Percentiles rank a stretch among this genome's conserved stretches.
phyloP scores from a whole-genome alignment of 2,329 filamentous ascomycete genomes.

The Exophiala sp. region DNA sequence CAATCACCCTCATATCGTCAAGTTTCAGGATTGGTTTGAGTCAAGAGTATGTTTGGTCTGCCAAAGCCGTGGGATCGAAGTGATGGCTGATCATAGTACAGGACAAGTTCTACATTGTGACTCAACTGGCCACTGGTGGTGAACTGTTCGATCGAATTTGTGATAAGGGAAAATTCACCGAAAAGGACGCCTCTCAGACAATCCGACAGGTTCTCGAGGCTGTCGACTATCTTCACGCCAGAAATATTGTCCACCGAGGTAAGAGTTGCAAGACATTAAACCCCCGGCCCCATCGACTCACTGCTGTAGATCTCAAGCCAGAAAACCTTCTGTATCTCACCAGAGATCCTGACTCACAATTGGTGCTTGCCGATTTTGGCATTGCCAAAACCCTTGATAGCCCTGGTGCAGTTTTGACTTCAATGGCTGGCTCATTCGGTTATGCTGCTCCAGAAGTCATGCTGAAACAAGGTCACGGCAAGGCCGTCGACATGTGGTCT shows the following conservation, averaged over 20 bases:
- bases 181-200: slow-evolving; percentile 94
- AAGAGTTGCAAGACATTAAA: slow-evolving; percentile 25
- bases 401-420: slow-evolving; percentile 87
- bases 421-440: slow-evolving; percentile 97
- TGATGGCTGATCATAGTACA: slow-evolving; percentile 37
- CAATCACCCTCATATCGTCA: slow-evolving; percentile 92
- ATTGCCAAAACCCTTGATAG: slow-evolving; percentile 97
- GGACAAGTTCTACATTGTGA: slow-evolving; percentile 99
- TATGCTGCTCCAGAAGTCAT: slow-evolving; percentile 98
- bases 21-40: slow-evolving; percentile 98
- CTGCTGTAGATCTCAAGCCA: slow-evolving; percentile 77
- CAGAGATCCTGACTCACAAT: slow-evolving; percentile 68
- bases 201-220: slow-evolving; percentile 91
- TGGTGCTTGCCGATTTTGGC: slow-evolving; percentile 95
- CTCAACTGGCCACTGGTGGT: slow-evolving; percentile 89
- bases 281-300: slow-evolving; percentile 19
- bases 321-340: slow-evolving; percentile 96
- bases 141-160: slow-evolving; percentile 98
- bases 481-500: slow-evolving; percentile 99
- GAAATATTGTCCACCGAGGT: slow-evolving; percentile 96
- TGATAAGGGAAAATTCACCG: slow-evolving; percentile 95
- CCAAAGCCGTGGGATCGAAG: background rate
- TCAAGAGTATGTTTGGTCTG: slow-evolving; percentile 65
- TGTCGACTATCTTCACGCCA: slow-evolving; percentile 89
- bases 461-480: slow-evolving; percentile 95